Evolutionary conservation across 2,329 filamentous ascomycete genomes (phyloP).

Genomic region (Neonectria ditissima): DNA sequence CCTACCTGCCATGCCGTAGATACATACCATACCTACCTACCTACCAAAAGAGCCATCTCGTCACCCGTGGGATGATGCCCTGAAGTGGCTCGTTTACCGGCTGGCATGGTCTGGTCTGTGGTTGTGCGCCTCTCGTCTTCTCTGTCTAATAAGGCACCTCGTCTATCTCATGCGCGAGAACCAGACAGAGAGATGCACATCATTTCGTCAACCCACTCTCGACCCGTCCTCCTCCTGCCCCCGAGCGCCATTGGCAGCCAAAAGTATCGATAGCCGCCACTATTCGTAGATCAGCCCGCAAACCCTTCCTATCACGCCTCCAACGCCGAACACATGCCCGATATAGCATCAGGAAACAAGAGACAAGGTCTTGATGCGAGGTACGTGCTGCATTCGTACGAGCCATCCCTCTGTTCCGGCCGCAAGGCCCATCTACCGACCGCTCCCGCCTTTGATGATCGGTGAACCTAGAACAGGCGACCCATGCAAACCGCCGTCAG

Average conservation of each 20-base stretch:
- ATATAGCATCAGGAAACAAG: background rate
- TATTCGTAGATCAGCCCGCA: background rate
- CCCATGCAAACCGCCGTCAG: conserved; percentile 12
- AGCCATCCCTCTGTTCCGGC: conserved; percentile 9
- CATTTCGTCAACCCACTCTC: conserved; percentile 19
- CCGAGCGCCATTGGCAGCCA: background rate
- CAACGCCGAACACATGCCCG: conserved; percentile 7
- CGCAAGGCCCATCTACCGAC: background rate
- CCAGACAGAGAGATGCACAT: conserved; percentile 30
- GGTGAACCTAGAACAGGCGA: conserved; percentile 16
- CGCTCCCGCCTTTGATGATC: conserved; percentile 16
- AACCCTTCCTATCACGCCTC: background rate
- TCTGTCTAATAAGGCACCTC: conserved; percentile 41
- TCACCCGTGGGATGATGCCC: conserved; percentile 22
- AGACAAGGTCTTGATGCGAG: background rate
- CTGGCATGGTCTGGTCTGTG: conserved; percentile 20
- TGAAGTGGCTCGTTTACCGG: conserved; percentile 15
- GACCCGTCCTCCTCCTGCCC: background rate
- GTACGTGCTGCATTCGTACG: background rate
- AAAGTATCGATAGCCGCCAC: conserved; percentile 2
- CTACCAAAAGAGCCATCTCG: conserved; percentile 19
- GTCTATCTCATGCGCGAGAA: conserved; percentile 39
- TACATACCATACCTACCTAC: background rate
- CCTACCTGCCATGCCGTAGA: background rate
- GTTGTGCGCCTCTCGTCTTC: background rate